Evolutionary conservation across 345 rosid species (phyloP), one percentile per base, ranked within the genome.

Genomic region (Populus alba): DNA sequence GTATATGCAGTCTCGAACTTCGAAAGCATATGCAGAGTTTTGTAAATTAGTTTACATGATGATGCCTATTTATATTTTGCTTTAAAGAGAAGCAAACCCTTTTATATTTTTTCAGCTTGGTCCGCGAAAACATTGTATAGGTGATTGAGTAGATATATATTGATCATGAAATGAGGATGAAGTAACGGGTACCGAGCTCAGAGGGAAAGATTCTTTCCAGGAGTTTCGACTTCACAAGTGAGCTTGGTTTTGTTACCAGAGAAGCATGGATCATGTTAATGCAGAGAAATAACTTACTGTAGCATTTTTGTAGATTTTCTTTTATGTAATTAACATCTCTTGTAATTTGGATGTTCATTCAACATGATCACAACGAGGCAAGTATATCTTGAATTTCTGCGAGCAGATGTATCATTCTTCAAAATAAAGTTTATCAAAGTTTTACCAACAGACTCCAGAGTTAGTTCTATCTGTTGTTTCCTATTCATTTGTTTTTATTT

Each of bases 31-130:
- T 69, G 62, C 74, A 69, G 72, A 66, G 74, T 75, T 78, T 78
- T 82, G 82, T 78, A 76, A 45, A 76, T 39, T 47, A 49, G 67
- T 81, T 47, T 59, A 59, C 63, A 23, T 1, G 22, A 20, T 43
- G 22, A 49, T 37, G 41, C 33, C n/a, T 35, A 20, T 43, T 43
- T 43, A 1, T 76, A n/a, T n/a, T 25, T 68, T 74, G 79, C 73
- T 79, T 35, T 37, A 23, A 78, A 72, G 75, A 62, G 81, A 62
- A 77, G 68, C 82, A 76, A 49, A 33, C 71, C 47, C 27, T 27
- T n/a, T 68, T 65, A 66, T 53, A 70, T 62, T 45, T 47, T 63
- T 17, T 74, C 18, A 23, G 39, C 20, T 43, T 63, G 27, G 53
- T 65, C 39, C 8, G 39, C 41, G 43, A 7, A 62, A 16, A 22